Evolutionary conservation across 2,329 filamentous ascomycete species (phyloP).

Genomic region (Corinectria fuckeliana): DNA sequence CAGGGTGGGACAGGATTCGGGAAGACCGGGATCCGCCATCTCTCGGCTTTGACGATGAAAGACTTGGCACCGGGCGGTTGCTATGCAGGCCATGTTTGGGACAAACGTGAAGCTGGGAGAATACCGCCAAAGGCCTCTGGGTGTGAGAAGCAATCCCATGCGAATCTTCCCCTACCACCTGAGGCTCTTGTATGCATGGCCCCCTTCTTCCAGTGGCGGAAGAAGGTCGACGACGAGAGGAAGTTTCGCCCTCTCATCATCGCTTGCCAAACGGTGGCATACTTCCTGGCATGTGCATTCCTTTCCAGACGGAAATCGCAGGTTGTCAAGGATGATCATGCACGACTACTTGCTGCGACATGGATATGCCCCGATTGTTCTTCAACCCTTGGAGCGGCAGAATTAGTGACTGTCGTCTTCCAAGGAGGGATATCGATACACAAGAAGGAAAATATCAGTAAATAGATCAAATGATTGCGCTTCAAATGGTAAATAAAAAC

Average conservation of each 20-base stretch:
- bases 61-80: background rate
- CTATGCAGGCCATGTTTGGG: background rate
- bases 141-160: background rate
- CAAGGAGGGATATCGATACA: too few species aligned
- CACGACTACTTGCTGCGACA: constrained; percentile 9
- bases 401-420: too few species aligned
- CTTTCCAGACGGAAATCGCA: background rate
- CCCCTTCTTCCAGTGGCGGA: constrained; percentile 7
- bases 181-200: constrained; percentile 6
- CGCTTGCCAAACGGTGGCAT: constrained; percentile 1
- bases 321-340: constrained; percentile 8
- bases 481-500: too few species aligned
- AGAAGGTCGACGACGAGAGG: background rate
- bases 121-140: background rate
- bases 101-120: background rate
- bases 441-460: too few species aligned
- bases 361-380: background rate
- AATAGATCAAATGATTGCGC: too few species aligned
- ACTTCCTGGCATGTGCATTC: constrained; percentile 8
- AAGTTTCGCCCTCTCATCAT: background rate
- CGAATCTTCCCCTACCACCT: background rate
- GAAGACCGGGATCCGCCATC: background rate
- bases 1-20: background rate
- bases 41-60: constrained; percentile 1
- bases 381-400: background rate